Base-by-base conservation (phyloP, 495 filamentous ascomycete genomes). In the Lophiotrema nucula region DNA sequence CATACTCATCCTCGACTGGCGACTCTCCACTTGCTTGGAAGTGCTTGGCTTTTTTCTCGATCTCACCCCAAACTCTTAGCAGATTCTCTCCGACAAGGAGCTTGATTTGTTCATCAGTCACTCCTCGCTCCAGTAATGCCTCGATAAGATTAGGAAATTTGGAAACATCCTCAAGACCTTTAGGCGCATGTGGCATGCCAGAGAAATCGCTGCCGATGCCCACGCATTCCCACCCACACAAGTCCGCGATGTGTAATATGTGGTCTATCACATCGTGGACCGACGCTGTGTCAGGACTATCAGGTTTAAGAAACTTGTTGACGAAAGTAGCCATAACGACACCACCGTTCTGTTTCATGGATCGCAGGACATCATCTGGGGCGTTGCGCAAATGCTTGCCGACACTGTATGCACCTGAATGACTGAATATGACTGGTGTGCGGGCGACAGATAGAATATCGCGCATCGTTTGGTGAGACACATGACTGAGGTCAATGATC, bases 11-110 rank as follows among this genome's bases (percentile, higher is more conserved):
- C 50, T 53, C 50, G 5, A 53, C 35, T 15, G 33, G 35, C 13
- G 6, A 10, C 23, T 22, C 37, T 19, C 47, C 47, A n/a, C 24
- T 61, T 15, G 42, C 37, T 24, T 59, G 50, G 33, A 69, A 56
- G 11, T 67, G 56, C 39, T 67, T 62, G n/a, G 60, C 56, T 21
- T 15, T 38, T 43, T 49, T 19, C 37, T 56, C 53, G 1, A 53
- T 54, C 24, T 59, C 53, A 2, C 4, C 39, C 49, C 56, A 59
- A 19, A 42, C 56, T 16, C 56, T 22, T 44, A 59, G 35, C 4
- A 59, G 16, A 24, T 59, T 53, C 25, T 53, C 56, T 3, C 56
- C 56, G 11, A 48, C 22, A 2, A 59, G 27, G n/a, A 35, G 11
- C 28, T 18, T 28, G 4, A 59, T 37, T 24, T 53, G 47, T 24